These are phyloP conservation scores for Hypoxylon sp. DNA, from an alignment of 2,329 filamentous ascomycete genomes.

Conservation along the genomic window DNA sequence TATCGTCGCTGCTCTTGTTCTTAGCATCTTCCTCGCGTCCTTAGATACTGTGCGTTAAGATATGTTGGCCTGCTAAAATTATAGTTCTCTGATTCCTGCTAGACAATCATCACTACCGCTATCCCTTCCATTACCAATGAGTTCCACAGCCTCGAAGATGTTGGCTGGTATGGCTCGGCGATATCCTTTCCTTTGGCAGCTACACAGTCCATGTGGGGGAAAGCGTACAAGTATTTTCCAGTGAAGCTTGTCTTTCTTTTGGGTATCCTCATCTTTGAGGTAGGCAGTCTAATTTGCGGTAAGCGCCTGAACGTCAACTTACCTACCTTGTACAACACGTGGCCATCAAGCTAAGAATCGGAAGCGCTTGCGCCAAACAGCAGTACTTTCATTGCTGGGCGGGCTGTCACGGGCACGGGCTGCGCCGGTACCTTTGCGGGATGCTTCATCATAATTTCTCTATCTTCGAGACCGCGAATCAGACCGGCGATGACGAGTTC, in stretches of 20 bases:
- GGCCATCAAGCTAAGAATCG: not conserved
- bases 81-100: not conserved
- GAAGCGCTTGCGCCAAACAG: constrained; percentile 52
- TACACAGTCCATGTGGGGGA: constrained; percentile 57
- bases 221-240: constrained; percentile 55
- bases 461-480: constrained; percentile 50
- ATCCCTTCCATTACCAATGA: constrained; percentile 46
- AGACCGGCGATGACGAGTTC: constrained; percentile 52
- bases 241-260: constrained; percentile 52
- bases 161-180: constrained; percentile 56
- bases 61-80: not conserved
- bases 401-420: constrained; percentile 57
- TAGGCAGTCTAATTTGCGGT: constrained; percentile 56
- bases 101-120: constrained; percentile 43
- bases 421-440: constrained; percentile 56
- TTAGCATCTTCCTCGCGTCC: not conserved
- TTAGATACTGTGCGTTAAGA: not conserved
- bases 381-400: constrained; percentile 56
- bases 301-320: not conserved
- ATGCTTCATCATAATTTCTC: constrained; percentile 49
- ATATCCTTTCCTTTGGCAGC: constrained; percentile 53
- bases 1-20: not conserved
- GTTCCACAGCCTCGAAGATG: constrained; percentile 53
- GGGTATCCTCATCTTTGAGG: constrained; percentile 53
- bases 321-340: not conserved